Conservation (phyloP, 805 yeast species). For the Wickerhamiella spandovensis region DNA sequence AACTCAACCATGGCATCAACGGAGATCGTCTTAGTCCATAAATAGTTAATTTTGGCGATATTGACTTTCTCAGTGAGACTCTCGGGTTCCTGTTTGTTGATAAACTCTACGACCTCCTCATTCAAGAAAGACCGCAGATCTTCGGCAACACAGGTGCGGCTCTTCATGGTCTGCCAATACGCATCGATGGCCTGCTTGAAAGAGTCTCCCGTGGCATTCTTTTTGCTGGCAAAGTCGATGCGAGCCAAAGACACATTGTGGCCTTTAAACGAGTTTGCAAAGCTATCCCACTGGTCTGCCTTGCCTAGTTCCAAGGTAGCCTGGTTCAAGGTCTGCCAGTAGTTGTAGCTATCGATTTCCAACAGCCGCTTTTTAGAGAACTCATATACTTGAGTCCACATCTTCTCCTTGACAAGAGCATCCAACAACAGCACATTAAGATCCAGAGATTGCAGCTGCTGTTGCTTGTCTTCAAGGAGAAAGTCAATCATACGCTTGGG, state of each 20-base stretch:
- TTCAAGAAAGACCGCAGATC: slow-evolving; percentile 36
- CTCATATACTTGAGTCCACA: slow-evolving; percentile 33
- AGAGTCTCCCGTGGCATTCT: slow-evolving; percentile 2
- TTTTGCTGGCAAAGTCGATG: slow-evolving; percentile 31
- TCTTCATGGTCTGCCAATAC: slow-evolving; percentile 35
- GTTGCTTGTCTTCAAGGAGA: slow-evolving; percentile 13
- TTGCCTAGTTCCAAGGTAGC: slow-evolving; percentile 30
- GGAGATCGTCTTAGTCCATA: slow-evolving; percentile 17
- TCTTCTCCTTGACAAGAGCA: slow-evolving; percentile 29
- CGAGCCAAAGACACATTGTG: slow-evolving; percentile 46
- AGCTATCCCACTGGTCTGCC: slow-evolving; percentile 23
- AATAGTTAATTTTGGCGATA: slow-evolving; percentile 36
- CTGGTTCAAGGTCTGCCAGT: slow-evolving; percentile 48
- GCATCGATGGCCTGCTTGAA: slow-evolving; percentile 15
- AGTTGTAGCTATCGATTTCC: slow-evolving; percentile 59
- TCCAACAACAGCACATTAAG: slow-evolving; percentile 34
- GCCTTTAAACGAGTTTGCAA: slow-evolving; percentile 27
- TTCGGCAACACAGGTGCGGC: slow-evolving; percentile 50
- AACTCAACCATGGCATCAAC: slow-evolving; percentile 26
- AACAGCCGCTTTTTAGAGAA: slow-evolving; percentile 32
- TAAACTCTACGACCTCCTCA: slow-evolving; percentile 15
- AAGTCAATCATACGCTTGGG: slow-evolving; percentile 26
- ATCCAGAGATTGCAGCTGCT: slow-evolving; percentile 40
- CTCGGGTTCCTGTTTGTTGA: slow-evolving; percentile 14
- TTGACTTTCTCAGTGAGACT: slow-evolving; percentile 25